Evolutionary conservation across 345 rosid species (phyloP).

Genomic region (Salix udensis): DNA sequence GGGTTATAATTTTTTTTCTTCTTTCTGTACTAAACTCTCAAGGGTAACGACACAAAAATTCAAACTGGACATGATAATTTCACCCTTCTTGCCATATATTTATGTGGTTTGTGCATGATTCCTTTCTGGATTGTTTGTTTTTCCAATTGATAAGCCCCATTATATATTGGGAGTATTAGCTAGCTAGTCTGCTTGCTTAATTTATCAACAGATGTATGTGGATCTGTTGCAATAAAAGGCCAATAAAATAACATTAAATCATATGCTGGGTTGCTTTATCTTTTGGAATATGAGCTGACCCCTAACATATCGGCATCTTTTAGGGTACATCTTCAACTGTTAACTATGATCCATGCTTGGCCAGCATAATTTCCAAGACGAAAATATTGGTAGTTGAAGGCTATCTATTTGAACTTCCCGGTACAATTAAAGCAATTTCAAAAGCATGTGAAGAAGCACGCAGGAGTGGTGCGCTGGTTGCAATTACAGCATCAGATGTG

Average conservation of each 20-base stretch:
- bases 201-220: neutral
- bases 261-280: neutral
- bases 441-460: conserved; percentile 89
- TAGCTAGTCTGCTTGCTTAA: neutral
- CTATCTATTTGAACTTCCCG: conserved; percentile 88
- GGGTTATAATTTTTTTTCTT: neutral
- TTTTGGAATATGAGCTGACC: conserved; percentile 1
- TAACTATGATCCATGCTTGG: conserved; percentile 68
- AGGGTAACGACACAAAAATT: neutral
- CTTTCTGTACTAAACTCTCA: neutral
- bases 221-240: neutral
- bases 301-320: neutral
- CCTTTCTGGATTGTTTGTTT: neutral
- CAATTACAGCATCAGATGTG: conserved; percentile 88
- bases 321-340: conserved; percentile 90
- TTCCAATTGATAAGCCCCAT: neutral
- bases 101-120: neutral
- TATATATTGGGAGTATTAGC: neutral
- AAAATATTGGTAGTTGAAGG: conserved; percentile 85
- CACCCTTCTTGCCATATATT: neutral
- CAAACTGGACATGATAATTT: neutral
- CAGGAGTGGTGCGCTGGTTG: conserved; percentile 71
- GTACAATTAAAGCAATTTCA: conserved; percentile 70
- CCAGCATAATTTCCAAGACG: conserved; percentile 66
- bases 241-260: neutral